Conservation (phyloP, 2,329 filamentous ascomycete species). For the Colletotrichum euphorbiae region DNA sequence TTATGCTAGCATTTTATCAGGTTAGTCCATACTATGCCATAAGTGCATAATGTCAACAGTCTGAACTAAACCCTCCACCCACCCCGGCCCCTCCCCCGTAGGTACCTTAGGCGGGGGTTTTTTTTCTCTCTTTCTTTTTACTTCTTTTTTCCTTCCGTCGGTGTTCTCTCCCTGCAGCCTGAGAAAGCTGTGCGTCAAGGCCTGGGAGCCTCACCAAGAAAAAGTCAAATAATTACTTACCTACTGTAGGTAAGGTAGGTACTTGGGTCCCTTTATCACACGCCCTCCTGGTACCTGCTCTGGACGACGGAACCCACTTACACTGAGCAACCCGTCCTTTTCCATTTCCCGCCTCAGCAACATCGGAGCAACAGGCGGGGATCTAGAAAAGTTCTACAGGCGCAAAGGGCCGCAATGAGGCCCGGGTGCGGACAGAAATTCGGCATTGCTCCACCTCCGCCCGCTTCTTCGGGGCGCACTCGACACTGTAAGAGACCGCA, state of each 20-base stretch:
- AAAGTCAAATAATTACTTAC: no score
- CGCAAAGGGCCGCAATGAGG: slow-evolving; percentile 12
- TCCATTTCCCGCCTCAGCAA: slow-evolving; percentile 6
- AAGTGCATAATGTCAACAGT: no score
- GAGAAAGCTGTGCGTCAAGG: neutral
- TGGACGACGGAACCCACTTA: slow-evolving; percentile 30
- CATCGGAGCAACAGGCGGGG: slow-evolving; percentile 21
- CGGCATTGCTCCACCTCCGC: slow-evolving; percentile 14
- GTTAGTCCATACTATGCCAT: no score
- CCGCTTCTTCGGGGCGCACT: slow-evolving; percentile 5
- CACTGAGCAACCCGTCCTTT: slow-evolving; percentile 37
- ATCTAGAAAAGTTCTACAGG: slow-evolving; percentile 8
- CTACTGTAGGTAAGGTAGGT: no score
- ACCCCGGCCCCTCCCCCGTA: no score
- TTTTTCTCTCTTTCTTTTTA: neutral
- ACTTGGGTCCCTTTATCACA: neutral
- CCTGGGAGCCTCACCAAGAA: no score
- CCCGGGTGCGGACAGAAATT: slow-evolving; percentile 20
- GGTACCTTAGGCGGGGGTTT: no score
- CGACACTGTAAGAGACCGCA: neutral
- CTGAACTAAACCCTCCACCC: no score
- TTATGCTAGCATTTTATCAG: no score
- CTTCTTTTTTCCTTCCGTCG: neutral
- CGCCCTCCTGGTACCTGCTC: neutral
- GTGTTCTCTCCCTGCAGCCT: slow-evolving; percentile 11